Evolutionary conservation across 495 filamentous ascomycete genomes (phyloP), one percentile per base, ranked within the genome.

Genomic region (Penicillium alfredii): DNA sequence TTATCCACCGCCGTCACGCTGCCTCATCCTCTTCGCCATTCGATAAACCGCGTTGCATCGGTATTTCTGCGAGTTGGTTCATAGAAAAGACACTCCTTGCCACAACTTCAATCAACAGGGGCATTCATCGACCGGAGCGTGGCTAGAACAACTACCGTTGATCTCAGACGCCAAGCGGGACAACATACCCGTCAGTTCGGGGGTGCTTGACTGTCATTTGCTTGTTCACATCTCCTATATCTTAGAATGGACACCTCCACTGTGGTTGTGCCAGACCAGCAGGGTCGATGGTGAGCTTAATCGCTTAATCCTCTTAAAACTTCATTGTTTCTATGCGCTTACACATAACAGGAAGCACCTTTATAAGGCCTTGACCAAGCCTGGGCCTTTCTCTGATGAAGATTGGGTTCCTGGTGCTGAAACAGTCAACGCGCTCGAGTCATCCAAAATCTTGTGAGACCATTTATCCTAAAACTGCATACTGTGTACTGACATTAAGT

Each of bases 301-400:
- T 13, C 6, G 13, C 17, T 22, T n/a, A 6, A 23, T 4, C 10
- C n/a, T n/a, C n/a, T n/a, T n/a, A n/a, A n/a, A n/a, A n/a, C n/a
- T n/a, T n/a, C n/a, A n/a, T n/a, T n/a, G n/a, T n/a, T n/a, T n/a
- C n/a, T n/a, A 35, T 31, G 29, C 12, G n/a, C 48, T 56, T 22
- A 52, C 44, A 38, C 42, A 25, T 41, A 29, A 31, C 39, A 86
- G 87, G 89, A 78, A 74, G 63, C 78, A 92, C 55, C 76, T 97
- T 26, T 76, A 95, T 50, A 78, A 72, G 24, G 77, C 94, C 36
- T 71, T 94, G 11, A 78, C 64, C 35, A 82, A 81, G 9, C 63
- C 70, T 8, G 90, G 93, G 3, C 86, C 92, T 6, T 89, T 80
- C 58, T 86, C 80, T 22, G 80, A 88, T 53, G 69, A 74, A 19